These are phyloP conservation scores for Ministeria vibrans DNA, from an alignment of 78 protist genomes.

Conservation along the genomic window DNA sequence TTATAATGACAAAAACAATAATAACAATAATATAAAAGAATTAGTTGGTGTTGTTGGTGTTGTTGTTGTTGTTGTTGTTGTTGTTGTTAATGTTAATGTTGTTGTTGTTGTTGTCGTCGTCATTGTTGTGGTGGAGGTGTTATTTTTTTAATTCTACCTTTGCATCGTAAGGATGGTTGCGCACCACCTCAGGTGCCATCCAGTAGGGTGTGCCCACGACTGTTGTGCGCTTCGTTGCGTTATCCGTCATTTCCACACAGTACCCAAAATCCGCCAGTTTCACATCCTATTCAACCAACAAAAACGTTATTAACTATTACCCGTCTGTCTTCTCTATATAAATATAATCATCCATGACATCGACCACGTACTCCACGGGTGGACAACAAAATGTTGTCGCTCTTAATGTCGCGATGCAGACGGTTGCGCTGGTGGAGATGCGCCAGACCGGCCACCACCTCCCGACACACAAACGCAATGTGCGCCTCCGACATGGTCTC, in stretches of 20 bases:
- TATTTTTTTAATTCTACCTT: no score
- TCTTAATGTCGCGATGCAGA: conserved; percentile 45
- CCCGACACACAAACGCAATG: neutral
- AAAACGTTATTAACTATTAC: no score
- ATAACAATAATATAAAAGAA: neutral
- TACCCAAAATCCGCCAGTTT: conserved; percentile 48
- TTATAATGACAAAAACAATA: neutral
- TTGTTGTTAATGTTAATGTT: no score
- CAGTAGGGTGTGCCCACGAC: conserved; percentile 36
- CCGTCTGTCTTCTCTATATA: no score
- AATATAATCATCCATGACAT: no score
- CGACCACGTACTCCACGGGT: no score
- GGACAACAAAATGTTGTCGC: conserved; percentile 41
- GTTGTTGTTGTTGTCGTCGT: no score
- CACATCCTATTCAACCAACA: neutral
- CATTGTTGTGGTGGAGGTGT: no score
- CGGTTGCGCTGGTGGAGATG: conserved; percentile 15
- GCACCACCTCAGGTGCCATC: conserved; percentile 58
- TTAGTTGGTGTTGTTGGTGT: no score
- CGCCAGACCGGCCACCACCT: neutral
- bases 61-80: no score
- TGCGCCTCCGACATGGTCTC: neutral
- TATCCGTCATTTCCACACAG: conserved; percentile 34
- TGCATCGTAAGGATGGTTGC: conserved; percentile 46
- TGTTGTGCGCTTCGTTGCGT: neutral